These are phyloP conservation scores for Pseudohyphozyma bogoriensis DNA, from an alignment of 768 basidiomycete species.

Conservation along the genomic window DNA sequence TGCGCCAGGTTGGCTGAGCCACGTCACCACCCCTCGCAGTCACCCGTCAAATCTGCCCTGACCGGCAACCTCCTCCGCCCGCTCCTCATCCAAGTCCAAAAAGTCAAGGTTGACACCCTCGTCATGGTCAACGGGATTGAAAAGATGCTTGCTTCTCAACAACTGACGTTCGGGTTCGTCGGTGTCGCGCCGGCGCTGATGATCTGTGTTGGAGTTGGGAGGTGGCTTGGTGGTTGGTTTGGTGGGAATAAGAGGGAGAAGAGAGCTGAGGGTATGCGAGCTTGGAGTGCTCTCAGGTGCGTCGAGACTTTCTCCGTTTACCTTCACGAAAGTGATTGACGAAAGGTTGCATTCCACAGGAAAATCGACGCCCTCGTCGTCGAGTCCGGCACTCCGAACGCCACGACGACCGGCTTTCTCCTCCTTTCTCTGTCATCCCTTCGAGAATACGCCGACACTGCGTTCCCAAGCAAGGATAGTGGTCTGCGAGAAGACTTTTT, in stretches of 20 bases:
- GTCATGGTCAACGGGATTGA: conserved; percentile 84
- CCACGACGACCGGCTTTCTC: conserved; percentile 62
- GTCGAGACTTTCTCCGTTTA: not conserved
- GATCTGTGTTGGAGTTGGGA: conserved; percentile 59
- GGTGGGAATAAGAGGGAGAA: conserved; percentile 51
- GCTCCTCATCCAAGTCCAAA: conserved; percentile 85
- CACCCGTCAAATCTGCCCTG: conserved; percentile 70
- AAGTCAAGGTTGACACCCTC: conserved; percentile 91
- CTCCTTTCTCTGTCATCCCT: conserved; percentile 60
- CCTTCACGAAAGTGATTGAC: not conserved
- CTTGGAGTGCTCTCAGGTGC: conserved; percentile 48
- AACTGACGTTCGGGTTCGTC: conserved; percentile 68
- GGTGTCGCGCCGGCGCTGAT: conserved; percentile 60
- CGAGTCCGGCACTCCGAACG: conserved; percentile 42
- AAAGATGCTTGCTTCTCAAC: conserved; percentile 66
- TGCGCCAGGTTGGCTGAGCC: no score
- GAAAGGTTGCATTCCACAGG: conserved; percentile 45
- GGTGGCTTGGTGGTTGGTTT: conserved; percentile 48
- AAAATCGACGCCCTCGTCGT: conserved; percentile 50
- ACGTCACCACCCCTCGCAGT: conserved; percentile 30
- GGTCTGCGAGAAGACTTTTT: conserved; percentile 66
- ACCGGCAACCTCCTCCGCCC: conserved; percentile 71
- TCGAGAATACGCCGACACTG: conserved; percentile 57
- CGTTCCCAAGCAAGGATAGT: conserved; percentile 39
- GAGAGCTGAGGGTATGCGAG: conserved; percentile 53